These are phyloP conservation scores for Coriaria nepalensis DNA, from an alignment of 306 rosid species.

Conservation along the genomic window DNA sequence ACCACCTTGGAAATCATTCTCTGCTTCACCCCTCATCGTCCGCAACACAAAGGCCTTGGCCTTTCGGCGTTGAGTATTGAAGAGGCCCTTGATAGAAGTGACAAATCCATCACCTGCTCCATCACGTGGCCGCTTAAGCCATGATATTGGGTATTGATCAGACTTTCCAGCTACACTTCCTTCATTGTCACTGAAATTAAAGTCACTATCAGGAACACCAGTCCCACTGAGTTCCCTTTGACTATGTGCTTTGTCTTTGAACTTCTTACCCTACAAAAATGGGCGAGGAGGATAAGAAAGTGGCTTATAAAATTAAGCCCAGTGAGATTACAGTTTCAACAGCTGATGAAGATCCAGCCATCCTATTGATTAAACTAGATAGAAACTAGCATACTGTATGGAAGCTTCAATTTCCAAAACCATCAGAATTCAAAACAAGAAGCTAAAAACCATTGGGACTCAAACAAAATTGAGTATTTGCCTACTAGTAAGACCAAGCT, in stretches of 20 bases:
- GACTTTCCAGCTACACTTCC: conserved; percentile 52
- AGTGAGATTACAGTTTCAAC: too few relatives aligned
- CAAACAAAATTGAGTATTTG: too few relatives aligned
- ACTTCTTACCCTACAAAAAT: conserved; percentile 72
- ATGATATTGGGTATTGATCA: conserved; percentile 61
- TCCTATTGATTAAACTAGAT: too few relatives aligned
- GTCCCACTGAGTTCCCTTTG: conserved; percentile 41
- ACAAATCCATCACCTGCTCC: conserved; percentile 99
- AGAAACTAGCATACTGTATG: too few relatives aligned
- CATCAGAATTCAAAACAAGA: too few relatives aligned
- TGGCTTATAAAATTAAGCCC: background rate
- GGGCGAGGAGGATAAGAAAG: conserved; percentile 5
- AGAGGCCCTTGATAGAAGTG: conserved; percentile 83
- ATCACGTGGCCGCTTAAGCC: conserved; percentile 80
- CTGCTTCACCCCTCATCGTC: conserved; percentile 96
- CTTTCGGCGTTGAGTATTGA: conserved; percentile 82
- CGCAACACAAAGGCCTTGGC: conserved; percentile 89
- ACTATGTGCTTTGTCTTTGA: conserved; percentile 74
- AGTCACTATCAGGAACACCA: conserved; percentile 70
- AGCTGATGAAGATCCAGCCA: too few relatives aligned
- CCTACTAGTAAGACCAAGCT: too few relatives aligned
- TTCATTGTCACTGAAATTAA: conserved; percentile 85
- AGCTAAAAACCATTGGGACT: too few relatives aligned
- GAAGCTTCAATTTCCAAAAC: too few relatives aligned
- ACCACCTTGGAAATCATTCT: conserved; percentile 79